Percentiles rank a stretch among this genome's conserved stretches.
These are phyloP conservation scores for Pisolithus tinctorius DNA, from an alignment of 768 basidiomycete genomes.

Conservation along the genomic window DNA sequence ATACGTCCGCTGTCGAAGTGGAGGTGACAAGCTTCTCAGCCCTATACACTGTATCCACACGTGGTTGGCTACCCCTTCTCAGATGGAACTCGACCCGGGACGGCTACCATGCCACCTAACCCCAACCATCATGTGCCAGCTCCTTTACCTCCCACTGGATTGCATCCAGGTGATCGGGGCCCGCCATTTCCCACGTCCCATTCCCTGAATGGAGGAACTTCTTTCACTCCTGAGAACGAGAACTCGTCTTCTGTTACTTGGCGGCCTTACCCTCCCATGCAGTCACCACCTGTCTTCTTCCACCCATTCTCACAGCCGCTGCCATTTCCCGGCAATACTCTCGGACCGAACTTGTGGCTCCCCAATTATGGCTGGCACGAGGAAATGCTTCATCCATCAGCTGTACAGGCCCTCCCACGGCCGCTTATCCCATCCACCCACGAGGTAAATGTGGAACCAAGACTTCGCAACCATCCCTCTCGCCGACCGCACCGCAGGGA, in stretches of 20 bases:
- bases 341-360: slow-evolving; percentile 20
- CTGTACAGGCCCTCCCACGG: slow-evolving; percentile 9
- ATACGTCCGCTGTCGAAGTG: not conserved
- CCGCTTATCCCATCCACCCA: slow-evolving; percentile 8
- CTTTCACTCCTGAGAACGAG: slow-evolving; percentile 16
- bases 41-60: slow-evolving; percentile 45
- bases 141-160: slow-evolving; percentile 59
- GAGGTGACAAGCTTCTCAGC: slow-evolving; percentile 24
- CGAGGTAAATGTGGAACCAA: not conserved
- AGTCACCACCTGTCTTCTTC: slow-evolving; percentile 25
- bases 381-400: slow-evolving; percentile 11
- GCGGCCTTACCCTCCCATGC: slow-evolving; percentile 28
- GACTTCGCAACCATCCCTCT: too few species aligned
- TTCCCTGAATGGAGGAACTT: slow-evolving; percentile 23
- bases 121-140: slow-evolving; percentile 32
- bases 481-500: too few species aligned
- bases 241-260: slow-evolving; percentile 26
- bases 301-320: slow-evolving; percentile 21
- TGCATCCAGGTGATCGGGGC: slow-evolving; percentile 67
- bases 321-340: slow-evolving; percentile 8
- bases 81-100: slow-evolving; percentile 16
- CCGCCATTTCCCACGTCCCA: slow-evolving; percentile 60
- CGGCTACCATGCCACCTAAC: slow-evolving; percentile 7
- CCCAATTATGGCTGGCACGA: slow-evolving; percentile 20
- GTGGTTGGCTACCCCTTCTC: slow-evolving; percentile 23